phyloP scores from a whole-genome alignment of 1,284 basidiomycete species.

The Ustilago tritici region DNA sequence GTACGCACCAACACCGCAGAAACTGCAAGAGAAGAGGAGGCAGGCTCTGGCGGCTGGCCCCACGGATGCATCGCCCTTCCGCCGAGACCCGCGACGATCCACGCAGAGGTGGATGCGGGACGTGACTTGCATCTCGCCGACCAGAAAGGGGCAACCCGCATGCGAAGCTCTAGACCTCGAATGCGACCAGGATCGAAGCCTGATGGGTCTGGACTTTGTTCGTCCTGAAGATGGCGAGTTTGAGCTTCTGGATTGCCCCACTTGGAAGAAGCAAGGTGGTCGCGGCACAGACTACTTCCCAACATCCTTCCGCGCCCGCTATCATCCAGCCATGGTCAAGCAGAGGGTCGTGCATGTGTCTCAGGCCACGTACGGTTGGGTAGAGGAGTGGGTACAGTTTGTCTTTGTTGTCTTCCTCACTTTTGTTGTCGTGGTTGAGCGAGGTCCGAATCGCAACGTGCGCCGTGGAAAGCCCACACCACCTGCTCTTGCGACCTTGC shows the following conservation, averaged over 20 bases:
- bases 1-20: conserved; percentile 36
- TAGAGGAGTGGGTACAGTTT: conserved; percentile 60
- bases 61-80: not conserved
- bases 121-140: conserved; percentile 25
- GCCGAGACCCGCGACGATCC: conserved; percentile 22
- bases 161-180: conserved; percentile 1
- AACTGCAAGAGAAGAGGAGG: conserved; percentile 27
- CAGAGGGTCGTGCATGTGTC: conserved; percentile 51
- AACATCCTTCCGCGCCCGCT: conserved; percentile 52
- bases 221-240: conserved; percentile 50
- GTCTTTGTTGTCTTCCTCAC: conserved; percentile 60
- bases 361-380: conserved; percentile 54
- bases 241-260: conserved; percentile 52
- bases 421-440: conserved; percentile 57
- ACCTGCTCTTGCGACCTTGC: conserved; percentile 8
- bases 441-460: conserved; percentile 32
- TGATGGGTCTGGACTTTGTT: conserved; percentile 18
- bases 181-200: not conserved
- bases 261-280: conserved; percentile 50
- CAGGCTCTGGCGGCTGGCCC: conserved; percentile 14
- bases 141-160: conserved; percentile 4
- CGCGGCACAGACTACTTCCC: conserved; percentile 61
- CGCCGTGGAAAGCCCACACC: conserved; percentile 15
- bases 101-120: conserved; percentile 36
- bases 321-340: conserved; percentile 57